phyloP scores from a whole-genome alignment of 2,329 filamentous ascomycete species.

The Fonsecaea erecta region DNA sequence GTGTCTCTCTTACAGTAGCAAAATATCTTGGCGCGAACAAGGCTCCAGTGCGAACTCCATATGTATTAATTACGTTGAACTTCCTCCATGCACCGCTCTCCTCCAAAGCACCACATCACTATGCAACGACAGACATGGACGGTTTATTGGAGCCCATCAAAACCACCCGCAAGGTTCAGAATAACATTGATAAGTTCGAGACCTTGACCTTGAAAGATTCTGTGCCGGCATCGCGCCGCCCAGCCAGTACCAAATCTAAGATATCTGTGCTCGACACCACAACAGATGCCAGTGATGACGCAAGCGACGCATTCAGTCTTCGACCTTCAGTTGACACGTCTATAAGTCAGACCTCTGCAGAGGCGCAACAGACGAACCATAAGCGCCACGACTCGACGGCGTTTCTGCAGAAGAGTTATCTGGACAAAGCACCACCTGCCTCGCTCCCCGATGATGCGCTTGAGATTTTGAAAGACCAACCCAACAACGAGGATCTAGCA shows the following conservation, averaged over 20 bases:
- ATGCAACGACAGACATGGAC: constrained; percentile 54
- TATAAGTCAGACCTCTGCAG: constrained; percentile 41
- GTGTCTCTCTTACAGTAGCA: no score
- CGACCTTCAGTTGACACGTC: constrained; percentile 37
- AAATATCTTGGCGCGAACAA: background rate
- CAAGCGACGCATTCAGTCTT: constrained; percentile 24
- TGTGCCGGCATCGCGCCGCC: background rate
- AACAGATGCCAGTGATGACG: constrained; percentile 19
- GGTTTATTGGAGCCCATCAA: constrained; percentile 58
- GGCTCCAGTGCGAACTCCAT: background rate
- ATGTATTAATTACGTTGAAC: no score
- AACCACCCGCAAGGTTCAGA: constrained; percentile 59
- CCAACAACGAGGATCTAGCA: constrained; percentile 62
- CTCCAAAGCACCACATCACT: background rate
- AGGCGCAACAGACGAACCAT: constrained; percentile 18
- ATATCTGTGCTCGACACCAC: constrained; percentile 30
- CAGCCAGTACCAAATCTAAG: constrained; percentile 27
- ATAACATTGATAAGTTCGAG: constrained; percentile 47
- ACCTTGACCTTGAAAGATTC: constrained; percentile 40
- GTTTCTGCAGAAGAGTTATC: constrained; percentile 36
- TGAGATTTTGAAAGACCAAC: constrained; percentile 65
- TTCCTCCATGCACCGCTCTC: background rate
- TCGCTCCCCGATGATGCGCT: constrained; percentile 56
- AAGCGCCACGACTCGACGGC: constrained; percentile 33
- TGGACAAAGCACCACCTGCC: constrained; percentile 22